A percentile compares a stretch with the other conserved stretches of the same genome.
phyloP scores from a whole-genome alignment of 139 green algal genomes.

The Volvox africanus region DNA sequence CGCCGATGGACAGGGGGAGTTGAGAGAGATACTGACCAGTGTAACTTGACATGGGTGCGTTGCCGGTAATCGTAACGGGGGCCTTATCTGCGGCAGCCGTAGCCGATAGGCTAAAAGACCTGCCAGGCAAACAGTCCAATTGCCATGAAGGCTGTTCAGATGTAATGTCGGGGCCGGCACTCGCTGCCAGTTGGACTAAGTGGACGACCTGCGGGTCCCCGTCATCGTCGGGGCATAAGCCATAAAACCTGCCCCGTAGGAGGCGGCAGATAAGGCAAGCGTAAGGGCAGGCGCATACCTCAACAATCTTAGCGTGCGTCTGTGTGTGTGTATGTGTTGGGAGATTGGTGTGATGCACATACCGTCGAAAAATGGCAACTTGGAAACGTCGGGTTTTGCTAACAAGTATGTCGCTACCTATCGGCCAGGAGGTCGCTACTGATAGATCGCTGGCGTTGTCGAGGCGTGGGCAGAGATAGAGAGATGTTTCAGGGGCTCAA shows the following conservation, averaged over 20 bases:
- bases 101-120: neutral
- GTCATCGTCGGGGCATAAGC: neutral
- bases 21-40: neutral
- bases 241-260: neutral
- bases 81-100: neutral
- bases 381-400: neutral
- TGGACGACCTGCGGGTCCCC: neutral
- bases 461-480: too few species aligned
- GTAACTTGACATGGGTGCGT: neutral
- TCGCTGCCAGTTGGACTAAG: neutral
- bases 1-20: too few species aligned
- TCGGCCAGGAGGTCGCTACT: too few species aligned
- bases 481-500: too few species aligned
- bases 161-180: neutral
- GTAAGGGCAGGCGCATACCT: too few species aligned
- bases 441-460: too few species aligned
- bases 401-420: too few species aligned
- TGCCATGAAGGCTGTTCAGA: neutral
- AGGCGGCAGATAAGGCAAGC: neutral
- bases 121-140: neutral
- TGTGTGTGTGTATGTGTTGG: neutral
- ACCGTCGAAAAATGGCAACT: neutral
- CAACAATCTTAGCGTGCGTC: neutral
- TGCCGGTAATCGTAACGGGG: neutral
- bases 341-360: neutral